These are phyloP conservation scores for Trypanosoma rangeli DNA, from an alignment of 208 protist genomes.

Conservation along the genomic window DNA sequence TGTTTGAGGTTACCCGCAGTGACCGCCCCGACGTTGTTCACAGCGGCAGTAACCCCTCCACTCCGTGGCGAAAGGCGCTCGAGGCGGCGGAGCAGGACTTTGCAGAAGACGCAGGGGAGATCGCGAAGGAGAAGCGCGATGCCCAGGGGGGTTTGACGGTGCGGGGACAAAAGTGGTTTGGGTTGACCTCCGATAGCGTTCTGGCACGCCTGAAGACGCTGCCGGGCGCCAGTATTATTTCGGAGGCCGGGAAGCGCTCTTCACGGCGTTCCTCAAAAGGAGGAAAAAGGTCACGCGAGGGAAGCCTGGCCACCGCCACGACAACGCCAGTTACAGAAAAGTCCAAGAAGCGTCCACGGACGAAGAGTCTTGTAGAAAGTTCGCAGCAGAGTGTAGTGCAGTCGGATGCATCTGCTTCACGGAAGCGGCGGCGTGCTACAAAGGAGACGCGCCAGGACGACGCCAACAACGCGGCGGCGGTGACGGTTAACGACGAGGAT, in stretches of 20 bases:
- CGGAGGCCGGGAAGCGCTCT: neutral
- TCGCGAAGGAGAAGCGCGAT: slow-evolving; percentile 16
- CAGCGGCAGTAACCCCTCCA: slow-evolving; percentile 28
- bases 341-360: neutral
- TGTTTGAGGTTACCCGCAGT: slow-evolving; percentile 61
- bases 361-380: neutral
- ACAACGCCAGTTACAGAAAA: neutral
- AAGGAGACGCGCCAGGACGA: neutral
- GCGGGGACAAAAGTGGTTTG: slow-evolving; percentile 37
- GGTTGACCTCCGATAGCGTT: slow-evolving; percentile 39
- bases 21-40: slow-evolving; percentile 56
- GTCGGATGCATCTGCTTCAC: neutral
- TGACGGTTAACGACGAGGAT: slow-evolving; percentile 17
- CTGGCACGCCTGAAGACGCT: slow-evolving; percentile 32
- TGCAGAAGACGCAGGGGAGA: slow-evolving; percentile 20
- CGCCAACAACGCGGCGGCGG: neutral
- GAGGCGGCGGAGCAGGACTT: slow-evolving; percentile 57
- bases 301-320: neutral
- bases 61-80: slow-evolving; percentile 54
- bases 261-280: neutral
- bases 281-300: neutral
- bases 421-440: neutral
- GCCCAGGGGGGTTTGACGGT: slow-evolving; percentile 8
- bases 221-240: slow-evolving; percentile 32
- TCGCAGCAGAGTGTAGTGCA: slow-evolving; percentile 1